Conservation (phyloP, 2,329 filamentous ascomycete genomes). For the Fusarium sp. region DNA sequence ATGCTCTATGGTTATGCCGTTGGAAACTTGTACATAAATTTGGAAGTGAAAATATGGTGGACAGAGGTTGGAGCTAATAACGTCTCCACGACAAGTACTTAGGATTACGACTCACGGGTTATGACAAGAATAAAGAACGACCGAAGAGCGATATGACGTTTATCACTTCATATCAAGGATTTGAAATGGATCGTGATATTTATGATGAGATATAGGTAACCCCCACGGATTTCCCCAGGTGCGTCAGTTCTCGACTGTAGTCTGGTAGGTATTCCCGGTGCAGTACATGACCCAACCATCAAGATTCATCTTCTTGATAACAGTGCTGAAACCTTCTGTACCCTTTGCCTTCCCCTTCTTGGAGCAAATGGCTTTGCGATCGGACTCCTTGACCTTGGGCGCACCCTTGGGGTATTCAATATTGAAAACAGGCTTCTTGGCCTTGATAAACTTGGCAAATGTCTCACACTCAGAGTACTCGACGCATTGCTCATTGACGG, state of each 20-base stretch:
- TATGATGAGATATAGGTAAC: background rate
- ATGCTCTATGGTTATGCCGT: background rate
- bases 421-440: conserved; percentile 75
- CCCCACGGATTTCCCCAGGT: background rate
- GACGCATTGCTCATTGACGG: conserved; percentile 76
- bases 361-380: conserved; percentile 56
- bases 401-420: conserved; percentile 73
- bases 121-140: conserved; percentile 11
- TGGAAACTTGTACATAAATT: background rate
- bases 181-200: background rate
- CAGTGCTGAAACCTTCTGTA: conserved; percentile 65
- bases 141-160: background rate
- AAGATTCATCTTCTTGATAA: conserved; percentile 72
- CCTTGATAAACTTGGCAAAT: conserved; percentile 66
- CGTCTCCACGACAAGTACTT: background rate
- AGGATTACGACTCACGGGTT: background rate
- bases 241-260: conserved; percentile 27
- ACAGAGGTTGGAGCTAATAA: background rate
- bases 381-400: conserved; percentile 46
- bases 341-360: conserved; percentile 49
- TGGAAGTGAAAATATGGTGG: background rate
- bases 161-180: background rate
- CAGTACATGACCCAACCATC: conserved; percentile 71
- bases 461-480: conserved; percentile 67
- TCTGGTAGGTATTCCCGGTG: conserved; percentile 45